Base-by-base conservation (phyloP, 1,284 basidiomycete genomes). In the Cerioporus squamosus region DNA sequence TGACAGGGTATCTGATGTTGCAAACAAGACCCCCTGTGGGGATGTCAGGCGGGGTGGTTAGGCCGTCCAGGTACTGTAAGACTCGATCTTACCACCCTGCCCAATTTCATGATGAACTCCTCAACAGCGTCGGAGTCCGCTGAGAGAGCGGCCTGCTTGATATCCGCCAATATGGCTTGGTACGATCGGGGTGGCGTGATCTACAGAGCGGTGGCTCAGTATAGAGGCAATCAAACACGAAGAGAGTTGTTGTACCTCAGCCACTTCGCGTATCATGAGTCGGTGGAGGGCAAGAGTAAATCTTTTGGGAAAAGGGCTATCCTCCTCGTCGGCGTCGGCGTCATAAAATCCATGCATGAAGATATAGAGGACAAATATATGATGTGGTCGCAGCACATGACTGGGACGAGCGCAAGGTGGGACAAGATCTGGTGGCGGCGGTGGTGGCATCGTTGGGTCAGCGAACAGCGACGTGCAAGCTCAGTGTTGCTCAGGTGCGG, bases 371-470 rank as follows among this genome's bases (percentile, higher is more conserved):
- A 92, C 73, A 49, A 81, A 80, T 44, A 93, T 75, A 69, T 93
- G 91, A 66, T 93, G 91, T 2, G 91, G 89, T 55, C 84, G 79
- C 31, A 90, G 77, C 51, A 83, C 77, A 71, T 89, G 85, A 53
- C 83, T 80, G 6, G 81, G 80, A 0, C 60, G 59, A 24, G 62
- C 43, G 17, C 43, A 44, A 20, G 57, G 47, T 23, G 62, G 55
- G 24, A 59, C 46, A n/a, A 57, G 50, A 36, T 59, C 55, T 31
- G 62, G 18, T 31, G 55, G 50, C 2, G 46, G 40, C 14, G 85
- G 85, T 53, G 81, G 81, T 46, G 51, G 46, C 26, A 24, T 40
- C n/a, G n/a, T 6, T 18, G 40, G n/a, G 14, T 14, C 6, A 40
- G 15, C 14, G 39, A 40, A 42, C 5, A 17, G 23, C 9, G 15